Conservation (phyloP, 1,139 yeast species). For the Blastobotrys apis region DNA sequence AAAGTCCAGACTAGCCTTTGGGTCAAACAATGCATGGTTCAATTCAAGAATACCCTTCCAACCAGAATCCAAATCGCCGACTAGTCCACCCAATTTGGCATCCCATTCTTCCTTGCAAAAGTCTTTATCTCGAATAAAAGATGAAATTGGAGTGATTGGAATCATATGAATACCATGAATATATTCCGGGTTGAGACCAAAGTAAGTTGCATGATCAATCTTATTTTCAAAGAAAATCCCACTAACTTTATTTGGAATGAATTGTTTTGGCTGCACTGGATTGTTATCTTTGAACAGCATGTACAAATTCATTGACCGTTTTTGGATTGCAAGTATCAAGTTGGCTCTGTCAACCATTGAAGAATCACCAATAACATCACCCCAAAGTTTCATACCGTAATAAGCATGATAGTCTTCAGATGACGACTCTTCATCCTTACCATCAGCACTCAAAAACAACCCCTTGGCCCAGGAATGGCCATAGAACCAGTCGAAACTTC, state of each 20-base stretch:
- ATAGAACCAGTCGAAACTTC: slow-evolving; percentile 70
- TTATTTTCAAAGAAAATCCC: slow-evolving; percentile 78
- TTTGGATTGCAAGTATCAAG: slow-evolving; percentile 61
- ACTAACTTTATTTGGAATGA: slow-evolving; percentile 57
- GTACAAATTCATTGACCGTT: slow-evolving; percentile 57
- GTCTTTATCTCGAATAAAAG: slow-evolving; percentile 59
- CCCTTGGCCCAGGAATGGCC: slow-evolving; percentile 86
- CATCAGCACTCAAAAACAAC: slow-evolving; percentile 59
- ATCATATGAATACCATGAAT: slow-evolving; percentile 93
- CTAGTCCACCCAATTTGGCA: slow-evolving; percentile 44
- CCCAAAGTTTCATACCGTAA: slow-evolving; percentile 75
- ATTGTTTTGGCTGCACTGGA: slow-evolving; percentile 38
- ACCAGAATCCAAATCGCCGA: slow-evolving; percentile 57
- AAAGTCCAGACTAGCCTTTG: slow-evolving; percentile 56
- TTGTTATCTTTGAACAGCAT: slow-evolving; percentile 54
- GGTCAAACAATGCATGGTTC: slow-evolving; percentile 69
- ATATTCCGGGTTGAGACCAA: slow-evolving; percentile 66
- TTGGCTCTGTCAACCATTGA: slow-evolving; percentile 66
- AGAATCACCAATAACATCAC: slow-evolving; percentile 54
- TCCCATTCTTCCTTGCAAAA: slow-evolving; percentile 81
- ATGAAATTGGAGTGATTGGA: slow-evolving; percentile 80
- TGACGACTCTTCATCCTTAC: slow-evolving; percentile 70
- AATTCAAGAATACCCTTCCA: slow-evolving; percentile 82
- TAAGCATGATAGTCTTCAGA: slow-evolving; percentile 68
- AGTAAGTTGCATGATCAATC: slow-evolving; percentile 82